Base-by-base conservation (phyloP, 352 stramenopile species). In the Blastocystis sp. region DNA sequence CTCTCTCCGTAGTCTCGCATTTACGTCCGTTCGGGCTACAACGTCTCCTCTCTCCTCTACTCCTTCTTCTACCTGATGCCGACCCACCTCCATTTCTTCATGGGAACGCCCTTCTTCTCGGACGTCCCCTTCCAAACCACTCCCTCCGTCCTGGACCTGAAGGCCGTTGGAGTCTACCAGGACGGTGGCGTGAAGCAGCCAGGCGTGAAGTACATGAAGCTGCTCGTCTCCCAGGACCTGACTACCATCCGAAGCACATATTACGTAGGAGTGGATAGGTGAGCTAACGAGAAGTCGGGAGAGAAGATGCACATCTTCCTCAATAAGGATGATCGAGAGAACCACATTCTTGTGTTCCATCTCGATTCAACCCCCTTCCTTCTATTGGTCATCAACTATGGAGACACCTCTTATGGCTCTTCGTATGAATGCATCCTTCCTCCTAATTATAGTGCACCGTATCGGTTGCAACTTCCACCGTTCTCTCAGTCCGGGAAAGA, bases 41-140 rank as follows among this genome's bases (percentile, higher is more conserved):
- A 81, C 16, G 63, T 81, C 69, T n/a, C 69, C 8, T 49, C 24
- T 34, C 21, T 61, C 0, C 14, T 81, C 8, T 42, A 63, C 48
- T 81, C 69, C 8, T 61, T 81, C 21, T 81, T 81, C 69, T 81
- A 63, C 40, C 27, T 81, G 27, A 48, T 81, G 11, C 69, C 69
- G 21, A 27, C 24, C 27, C 34, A 81, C 36, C n/a, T 81, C 24
- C 69, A 81, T 32, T 63, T 81, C 21, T 81, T 81, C 48, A 81
- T 81, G 69, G 69, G 69, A 9, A 81, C 69, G 4, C 44, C 69
- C 16, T 81, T 64, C 48, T 29, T 81, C 4, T 63, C 40, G 34
- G 69, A 81, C 24, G 48, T 81, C 4, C 48, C 69, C 21, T 81
- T 81, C 46, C 38, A 21, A 18, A 36, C 46, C 3, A 29, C 53